These are phyloP conservation scores for Aurinia saxatilis DNA, from an alignment of 345 rosid species.

Conservation along the genomic window DNA sequence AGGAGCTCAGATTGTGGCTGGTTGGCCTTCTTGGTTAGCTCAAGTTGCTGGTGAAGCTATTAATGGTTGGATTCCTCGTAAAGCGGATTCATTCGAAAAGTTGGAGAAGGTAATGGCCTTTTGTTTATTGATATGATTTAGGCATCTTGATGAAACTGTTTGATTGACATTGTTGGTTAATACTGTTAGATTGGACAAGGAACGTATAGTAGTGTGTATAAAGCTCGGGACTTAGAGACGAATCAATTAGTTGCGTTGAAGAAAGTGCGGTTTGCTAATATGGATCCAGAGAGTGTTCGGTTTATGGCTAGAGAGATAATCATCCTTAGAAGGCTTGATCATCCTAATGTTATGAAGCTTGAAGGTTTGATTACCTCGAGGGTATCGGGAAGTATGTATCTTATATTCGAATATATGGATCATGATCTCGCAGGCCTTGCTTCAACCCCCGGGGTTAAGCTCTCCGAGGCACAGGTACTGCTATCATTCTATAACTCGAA, in stretches of 20 bases:
- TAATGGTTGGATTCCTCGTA: slow-evolving; percentile 90
- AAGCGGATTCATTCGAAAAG: slow-evolving; percentile 88
- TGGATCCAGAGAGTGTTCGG: slow-evolving; percentile 67
- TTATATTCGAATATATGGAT: slow-evolving; percentile 66
- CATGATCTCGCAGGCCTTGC: slow-evolving; percentile 66
- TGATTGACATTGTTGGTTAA: slow-evolving; percentile 2
- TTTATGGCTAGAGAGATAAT: slow-evolving; percentile 76
- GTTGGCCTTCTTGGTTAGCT: slow-evolving; percentile 97
- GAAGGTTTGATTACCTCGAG: slow-evolving; percentile 65
- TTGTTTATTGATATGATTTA: not conserved
- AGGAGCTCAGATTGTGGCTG: slow-evolving; percentile 74
- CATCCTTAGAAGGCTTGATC: slow-evolving; percentile 56
- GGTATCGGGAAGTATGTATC: slow-evolving; percentile 57
- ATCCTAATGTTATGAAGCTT: slow-evolving; percentile 72
- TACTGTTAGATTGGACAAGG: slow-evolving; percentile 67
- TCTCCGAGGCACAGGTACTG: slow-evolving; percentile 57
- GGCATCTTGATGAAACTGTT: not conserved
- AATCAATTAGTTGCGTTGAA: slow-evolving; percentile 59
- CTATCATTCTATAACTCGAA: not conserved
- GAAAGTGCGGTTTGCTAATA: slow-evolving; percentile 68
- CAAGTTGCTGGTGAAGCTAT: slow-evolving; percentile 96
- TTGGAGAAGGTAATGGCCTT: slow-evolving; percentile 64
- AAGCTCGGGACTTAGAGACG: slow-evolving; percentile 59
- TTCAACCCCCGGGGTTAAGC: slow-evolving; percentile 41
- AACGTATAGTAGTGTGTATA: slow-evolving; percentile 71